Base-by-base conservation (phyloP, 768 basidiomycete genomes). In the Termitomyces sp. region DNA sequence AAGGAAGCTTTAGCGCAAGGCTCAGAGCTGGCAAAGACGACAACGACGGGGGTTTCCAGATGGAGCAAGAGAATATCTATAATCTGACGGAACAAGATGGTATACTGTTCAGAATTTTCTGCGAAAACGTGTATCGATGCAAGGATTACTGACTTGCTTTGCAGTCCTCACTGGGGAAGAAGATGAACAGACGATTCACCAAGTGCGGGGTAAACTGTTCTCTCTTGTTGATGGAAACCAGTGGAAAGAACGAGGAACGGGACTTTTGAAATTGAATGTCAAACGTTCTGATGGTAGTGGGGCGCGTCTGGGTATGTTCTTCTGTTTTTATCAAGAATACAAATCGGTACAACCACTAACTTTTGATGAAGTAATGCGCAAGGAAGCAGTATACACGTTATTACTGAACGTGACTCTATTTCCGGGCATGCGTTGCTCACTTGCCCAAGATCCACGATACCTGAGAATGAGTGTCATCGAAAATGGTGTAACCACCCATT, bases 231-330 rank as follows among this genome's bases (percentile, higher is more conserved):
- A 66, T 66, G 82, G 73, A 68, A 82, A 67, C n/a, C 77, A 79
- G 56, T 92, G 90, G 90, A 88, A 84, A 65, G 90, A 92, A 65
- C 79, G 85, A 49, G 90, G 90, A 28, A 85, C 81, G 26, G 90
- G 90, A 4, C 75, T 78, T 47, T 64, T 92, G 60, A 87, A 78
- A 64, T 69, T 92, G 62, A 91, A 91, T 64, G 83, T 90, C 67
- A 73, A 77, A 69, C 67, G 71, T 44, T 69, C 74, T 28, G 88
- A 90, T 65, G 87, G 85, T 50, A 75, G 74, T 23, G 84, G 84
- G 15, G 87, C 89, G 54, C 85, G 89, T 44, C 72, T 91, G 49
- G 77, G 89, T 89, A 67, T 42, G 77, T 55, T 15, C 70, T 54
- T 40, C 58, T 60, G 44, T 49, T 53, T 57, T 30, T 38, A 19